Base-by-base conservation (phyloP, 1,284 basidiomycete genomes). In the Coniferiporia sulphurascens region DNA sequence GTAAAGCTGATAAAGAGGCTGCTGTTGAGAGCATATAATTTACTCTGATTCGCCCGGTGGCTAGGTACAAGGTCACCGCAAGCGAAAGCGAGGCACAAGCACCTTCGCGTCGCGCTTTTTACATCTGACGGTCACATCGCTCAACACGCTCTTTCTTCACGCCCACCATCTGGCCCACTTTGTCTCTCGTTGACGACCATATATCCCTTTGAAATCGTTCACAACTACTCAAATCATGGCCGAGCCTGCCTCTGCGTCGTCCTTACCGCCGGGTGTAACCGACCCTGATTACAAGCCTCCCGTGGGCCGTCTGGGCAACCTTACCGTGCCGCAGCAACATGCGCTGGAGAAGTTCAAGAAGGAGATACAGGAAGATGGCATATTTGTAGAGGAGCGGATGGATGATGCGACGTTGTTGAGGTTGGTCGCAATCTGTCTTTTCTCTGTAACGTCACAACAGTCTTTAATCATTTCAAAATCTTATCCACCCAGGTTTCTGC, bases 251-350 rank as follows among this genome's bases (percentile, higher is more conserved):
- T 36, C 53, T 32, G 19, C 53, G 19, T 46, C 54, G 35, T 36
- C 54, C 22, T 19, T 48, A 13, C 46, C 54, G 7, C 34, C 54
- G 15, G 54, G 54, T 15, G 35, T 56, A n/a, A 86, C 85, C 1
- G 82, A 89, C 72, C 81, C 83, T 21, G 81, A 81, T 71, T 90
- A 87, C 74, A 77, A 78, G 67, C 88, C 90, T 2, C 78, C 78
- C 5, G 86, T 91, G 8, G 93, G 93, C 15, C 81, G 89, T 55
- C 76, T 93, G 44, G 94, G 94, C 22, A 93, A 96, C 74, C 82
- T 97, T 65, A 85, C 84, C n/a, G 73, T 80, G 9, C 66, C 76
- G 3, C 91, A 96, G 71, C 79, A 85, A 64, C 79, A 86, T 63
- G 81, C 84, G 6, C 85, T 97, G 58, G 82, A 86, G 46, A 84